Evolutionary conservation across 495 filamentous ascomycete genomes (phyloP), one percentile per base, ranked within the genome.

Genomic region (Penicillium salamii): DNA sequence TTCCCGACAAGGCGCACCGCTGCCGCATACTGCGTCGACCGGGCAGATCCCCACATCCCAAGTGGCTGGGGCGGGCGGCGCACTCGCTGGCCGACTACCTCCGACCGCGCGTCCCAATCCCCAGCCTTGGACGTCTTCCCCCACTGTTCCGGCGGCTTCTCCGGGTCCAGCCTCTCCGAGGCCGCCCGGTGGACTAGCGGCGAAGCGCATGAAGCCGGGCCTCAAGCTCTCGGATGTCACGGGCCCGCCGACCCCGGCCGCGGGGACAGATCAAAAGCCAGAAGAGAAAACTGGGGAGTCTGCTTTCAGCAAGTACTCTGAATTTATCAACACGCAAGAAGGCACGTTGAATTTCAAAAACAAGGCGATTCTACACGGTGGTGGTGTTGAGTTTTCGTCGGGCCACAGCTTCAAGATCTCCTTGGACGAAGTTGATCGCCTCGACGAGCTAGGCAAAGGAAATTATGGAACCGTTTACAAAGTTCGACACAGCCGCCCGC

Each of bases 401-500:
- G 93, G 93, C 2, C 87, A 84, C 19, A 90, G 83, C 52, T 97
- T 99, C 71, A 88, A 77, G 61, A 97, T 99, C 50, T 97, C 93
- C 7, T 74, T 99, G 35, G 92, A 97, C 54, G 93, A 99, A 60
- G 86, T 99, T 2, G 92, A 97, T 58, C 92, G 87, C 5, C 63
- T 99, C 49, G 95, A 97, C 48, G 93, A 99, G 70, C 70, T 99
- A 12, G 93, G 93, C 32, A 99, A 97, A 68, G 93, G 93, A 15
- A 99, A 99, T 59, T 99, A 99, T 58, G 93, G 93, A 17, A 97
- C 92, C 0, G 93, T 99, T 8, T 97, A 95, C 78, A 96, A 91
- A 64, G 93, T 97, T 37, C 81, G 89, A 49, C 93, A 97, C 70
- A 84, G 85, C 43, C 81, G 88, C 44, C 89, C 89, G 21, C 78